Percentiles rank a stretch among this genome's conserved stretches.
Conservation (phyloP, 1,139 yeast species). For the Suhomyces bokatorum region DNA sequence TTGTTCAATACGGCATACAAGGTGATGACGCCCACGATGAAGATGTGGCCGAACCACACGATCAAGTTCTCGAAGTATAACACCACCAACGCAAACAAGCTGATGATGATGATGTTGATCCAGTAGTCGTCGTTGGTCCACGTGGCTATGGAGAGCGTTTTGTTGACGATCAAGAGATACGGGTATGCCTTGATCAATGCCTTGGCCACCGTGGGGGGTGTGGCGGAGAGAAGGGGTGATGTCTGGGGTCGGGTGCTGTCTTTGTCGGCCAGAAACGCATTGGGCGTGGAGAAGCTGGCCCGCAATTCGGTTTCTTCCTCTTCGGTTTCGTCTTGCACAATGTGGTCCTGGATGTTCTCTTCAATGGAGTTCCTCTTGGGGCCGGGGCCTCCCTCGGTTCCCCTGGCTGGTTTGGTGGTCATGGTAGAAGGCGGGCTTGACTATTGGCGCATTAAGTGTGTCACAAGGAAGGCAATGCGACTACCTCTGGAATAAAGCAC, state of each 20-base stretch:
- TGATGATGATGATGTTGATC: conserved; percentile 66
- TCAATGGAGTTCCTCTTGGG: conserved; percentile 7
- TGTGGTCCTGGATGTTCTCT: conserved; percentile 8
- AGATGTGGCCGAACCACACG: conserved; percentile 77
- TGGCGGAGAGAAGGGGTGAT: conserved; percentile 71
- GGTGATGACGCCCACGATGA: conserved; percentile 66
- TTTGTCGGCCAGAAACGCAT: conserved; percentile 8
- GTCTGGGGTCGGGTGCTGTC: conserved; percentile 41
- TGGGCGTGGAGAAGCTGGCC: conserved; percentile 15
- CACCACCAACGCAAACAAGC: conserved; percentile 58
- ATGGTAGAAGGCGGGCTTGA: neutral
- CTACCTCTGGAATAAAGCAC: neutral
- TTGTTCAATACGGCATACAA: conserved; percentile 64
- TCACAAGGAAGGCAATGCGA: neutral
- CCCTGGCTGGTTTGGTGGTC: conserved; percentile 7
- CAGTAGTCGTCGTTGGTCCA: conserved; percentile 91
- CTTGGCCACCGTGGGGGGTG: conserved; percentile 90
- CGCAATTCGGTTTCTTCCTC: conserved; percentile 17
- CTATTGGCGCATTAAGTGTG: neutral
- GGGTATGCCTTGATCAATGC: conserved; percentile 84
- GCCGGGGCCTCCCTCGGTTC: conserved; percentile 6
- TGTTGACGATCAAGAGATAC: conserved; percentile 70
- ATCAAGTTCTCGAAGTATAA: conserved; percentile 73
- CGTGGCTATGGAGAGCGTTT: conserved; percentile 68
- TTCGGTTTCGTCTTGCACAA: conserved; percentile 12